These are phyloP conservation scores for Elsinoe fawcettii DNA, from an alignment of 2,329 filamentous ascomycete genomes.

Conservation along the genomic window DNA sequence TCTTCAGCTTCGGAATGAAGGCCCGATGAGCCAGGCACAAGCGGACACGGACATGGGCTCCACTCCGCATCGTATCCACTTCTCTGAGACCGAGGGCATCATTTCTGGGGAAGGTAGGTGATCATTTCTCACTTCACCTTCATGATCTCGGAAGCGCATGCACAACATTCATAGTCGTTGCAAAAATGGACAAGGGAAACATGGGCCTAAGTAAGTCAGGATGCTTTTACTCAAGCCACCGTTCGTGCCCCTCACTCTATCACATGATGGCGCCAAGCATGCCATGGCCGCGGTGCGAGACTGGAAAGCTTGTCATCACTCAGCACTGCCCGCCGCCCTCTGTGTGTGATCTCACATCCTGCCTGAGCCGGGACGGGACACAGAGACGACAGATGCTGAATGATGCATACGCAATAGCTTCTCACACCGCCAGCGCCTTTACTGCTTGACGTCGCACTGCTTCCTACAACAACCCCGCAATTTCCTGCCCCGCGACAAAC, in stretches of 20 bases:
- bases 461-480: neutral
- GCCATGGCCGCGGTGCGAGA: neutral
- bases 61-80: conserved; percentile 1
- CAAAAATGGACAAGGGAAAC: conserved; percentile 7
- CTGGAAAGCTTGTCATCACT: neutral
- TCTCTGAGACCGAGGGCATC: conserved; percentile 1
- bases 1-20: neutral
- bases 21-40: neutral
- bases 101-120: neutral
- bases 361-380: neutral
- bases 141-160: neutral
- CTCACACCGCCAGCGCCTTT: neutral
- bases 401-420: neutral
- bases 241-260: neutral
- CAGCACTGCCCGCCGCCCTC: neutral
- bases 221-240: neutral
- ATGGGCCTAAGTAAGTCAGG: conserved; percentile 6
- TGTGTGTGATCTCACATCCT: neutral
- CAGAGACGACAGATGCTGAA: neutral
- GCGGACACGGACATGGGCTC: neutral
- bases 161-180: neutral
- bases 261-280: conserved; percentile 1
- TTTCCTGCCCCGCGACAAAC: neutral
- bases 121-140: neutral
- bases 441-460: neutral